Base-by-base conservation (phyloP, 257 asterid genomes). In the Hygrophila difformis region DNA sequence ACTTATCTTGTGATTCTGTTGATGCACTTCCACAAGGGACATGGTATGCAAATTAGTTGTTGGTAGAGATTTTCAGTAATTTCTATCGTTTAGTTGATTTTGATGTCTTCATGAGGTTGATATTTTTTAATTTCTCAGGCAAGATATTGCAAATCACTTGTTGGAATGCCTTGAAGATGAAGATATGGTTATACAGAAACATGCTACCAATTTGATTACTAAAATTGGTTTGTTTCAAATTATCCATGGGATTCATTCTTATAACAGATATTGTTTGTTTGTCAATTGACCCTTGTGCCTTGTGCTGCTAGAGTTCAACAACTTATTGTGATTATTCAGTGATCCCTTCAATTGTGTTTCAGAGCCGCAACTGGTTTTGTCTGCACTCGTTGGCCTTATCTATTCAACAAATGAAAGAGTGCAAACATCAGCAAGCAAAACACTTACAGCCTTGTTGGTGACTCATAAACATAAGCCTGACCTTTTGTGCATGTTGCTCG, bases 401-500 rank as follows among this genome's bases (percentile, higher is more conserved):
- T 81, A 60, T 74, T 74, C 87, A 12, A 39, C 65, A 22, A 36
- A 66, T 56, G 74, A 74, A 57, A 56, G 49, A 57, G 51, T 66
- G 43, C 77, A 66, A 52, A 53, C 66, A 52, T 64, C 63, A 24
- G 82, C 81, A 1, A 52, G 72, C 48, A 52, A 26, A 58, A 49
- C 82, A 53, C 75, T 84, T 52, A 24, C 68, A 31, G 75, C 82
- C 46, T 64, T 87, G 74, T 67, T 87, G 62, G 67, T 71, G 60
- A 61, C 65, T 53, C 78, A 78, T 63, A 72, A 75, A 70, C 77
- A 81, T 41, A 73, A 74, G 46, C 82, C 93, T 39, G 74, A 72
- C 56, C 65, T 74, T 51, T 53, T 84, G 73, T 78, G 88, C 70
- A 44, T 69, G 74, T 78, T 87, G 67, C 87, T 87, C 18, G 94